Evolutionary conservation across 371 early-diverging fungal genomes (phyloP).

Genomic region (Syncephalastrum sp.): DNA sequence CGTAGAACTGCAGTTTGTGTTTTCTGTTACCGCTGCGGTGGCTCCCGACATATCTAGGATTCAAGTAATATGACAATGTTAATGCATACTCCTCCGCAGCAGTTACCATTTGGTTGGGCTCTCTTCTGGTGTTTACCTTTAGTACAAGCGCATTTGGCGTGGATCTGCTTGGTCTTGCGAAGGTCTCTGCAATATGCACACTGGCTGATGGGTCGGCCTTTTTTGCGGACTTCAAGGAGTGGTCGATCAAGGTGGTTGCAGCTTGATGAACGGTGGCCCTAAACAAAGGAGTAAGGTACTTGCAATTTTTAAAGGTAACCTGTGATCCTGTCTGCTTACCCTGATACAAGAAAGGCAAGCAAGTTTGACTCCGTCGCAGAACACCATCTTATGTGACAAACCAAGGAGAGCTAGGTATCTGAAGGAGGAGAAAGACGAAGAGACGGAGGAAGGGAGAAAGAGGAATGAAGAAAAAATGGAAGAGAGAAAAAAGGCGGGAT

Average conservation of each 20-base stretch:
- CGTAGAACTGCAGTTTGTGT: not conserved
- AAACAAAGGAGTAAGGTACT: conserved; percentile 3
- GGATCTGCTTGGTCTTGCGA: conserved; percentile 28
- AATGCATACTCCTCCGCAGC: no score
- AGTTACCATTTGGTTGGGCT: no score
- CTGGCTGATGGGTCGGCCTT: conserved; percentile 29
- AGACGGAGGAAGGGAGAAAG: no score
- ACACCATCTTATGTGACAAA: conserved; percentile 12
- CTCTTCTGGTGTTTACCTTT: not conserved
- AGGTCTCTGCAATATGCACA: conserved; percentile 28
- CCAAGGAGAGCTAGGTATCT: no score
- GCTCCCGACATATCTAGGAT: conserved; percentile 1
- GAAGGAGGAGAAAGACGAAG: no score
- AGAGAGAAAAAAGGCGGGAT: no score
- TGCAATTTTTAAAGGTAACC: not conserved
- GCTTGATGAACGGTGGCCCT: conserved; percentile 25
- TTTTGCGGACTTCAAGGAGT: conserved; percentile 19
- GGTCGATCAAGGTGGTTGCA: conserved; percentile 24
- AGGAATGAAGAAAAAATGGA: no score
- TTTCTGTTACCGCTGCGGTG: not conserved
- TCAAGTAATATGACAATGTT: not conserved
- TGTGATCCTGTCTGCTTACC: conserved; percentile 12
- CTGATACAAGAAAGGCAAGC: conserved; percentile 31
- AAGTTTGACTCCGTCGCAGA: conserved; percentile 28
- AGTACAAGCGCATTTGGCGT: conserved; percentile 28